Percentiles rank a stretch among this genome's conserved stretches.
Conservation (phyloP, 352 stramenopile genomes). For the Detonula confervacea region DNA sequence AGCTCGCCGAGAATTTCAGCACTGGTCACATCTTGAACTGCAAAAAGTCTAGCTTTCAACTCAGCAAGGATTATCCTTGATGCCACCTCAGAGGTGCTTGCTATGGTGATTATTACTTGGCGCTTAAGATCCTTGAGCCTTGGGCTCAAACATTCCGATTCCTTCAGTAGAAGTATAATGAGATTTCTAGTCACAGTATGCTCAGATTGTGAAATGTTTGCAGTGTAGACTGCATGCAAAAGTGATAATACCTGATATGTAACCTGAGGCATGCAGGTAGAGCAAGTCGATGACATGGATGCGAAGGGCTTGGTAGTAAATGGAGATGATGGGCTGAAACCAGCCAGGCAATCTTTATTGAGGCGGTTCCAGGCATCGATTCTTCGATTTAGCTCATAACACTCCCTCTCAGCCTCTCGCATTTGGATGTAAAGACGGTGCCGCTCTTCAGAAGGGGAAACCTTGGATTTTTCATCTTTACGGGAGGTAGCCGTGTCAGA, state of each 20-base stretch:
- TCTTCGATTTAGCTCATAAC: slow-evolving; percentile 70
- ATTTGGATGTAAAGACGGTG: slow-evolving; percentile 72
- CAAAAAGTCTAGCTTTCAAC: slow-evolving; percentile 57
- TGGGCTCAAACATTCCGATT: slow-evolving; percentile 44
- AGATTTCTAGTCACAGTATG: slow-evolving; percentile 54
- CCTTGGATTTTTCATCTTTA: slow-evolving; percentile 60
- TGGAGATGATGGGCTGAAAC: background rate
- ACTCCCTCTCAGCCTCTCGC: slow-evolving; percentile 80
- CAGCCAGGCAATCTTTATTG: slow-evolving; percentile 69
- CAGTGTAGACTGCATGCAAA: slow-evolving; percentile 57
- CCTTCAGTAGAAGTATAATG: slow-evolving; percentile 55
- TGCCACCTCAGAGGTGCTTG: slow-evolving; percentile 66
- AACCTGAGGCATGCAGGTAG: slow-evolving; percentile 57
- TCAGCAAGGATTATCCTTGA: slow-evolving; percentile 73
- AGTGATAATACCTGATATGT: slow-evolving; percentile 66
- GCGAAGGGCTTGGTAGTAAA: slow-evolving; percentile 28
- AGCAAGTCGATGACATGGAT: slow-evolving; percentile 74
- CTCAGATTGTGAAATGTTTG: slow-evolving; percentile 56
- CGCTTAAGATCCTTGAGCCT: slow-evolving; percentile 68
- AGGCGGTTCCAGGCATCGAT: slow-evolving; percentile 82
- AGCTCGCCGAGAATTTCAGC: slow-evolving; percentile 77
- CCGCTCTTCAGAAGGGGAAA: slow-evolving; percentile 63
- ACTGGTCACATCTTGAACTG: slow-evolving; percentile 67
- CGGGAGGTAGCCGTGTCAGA: slow-evolving; percentile 9
- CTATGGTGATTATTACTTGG: slow-evolving; percentile 63